Percentiles rank a stretch among this genome's conserved stretches.
Conservation (phyloP, 1,139 yeast genomes). For the Eremothecium sinecaudum region DNA sequence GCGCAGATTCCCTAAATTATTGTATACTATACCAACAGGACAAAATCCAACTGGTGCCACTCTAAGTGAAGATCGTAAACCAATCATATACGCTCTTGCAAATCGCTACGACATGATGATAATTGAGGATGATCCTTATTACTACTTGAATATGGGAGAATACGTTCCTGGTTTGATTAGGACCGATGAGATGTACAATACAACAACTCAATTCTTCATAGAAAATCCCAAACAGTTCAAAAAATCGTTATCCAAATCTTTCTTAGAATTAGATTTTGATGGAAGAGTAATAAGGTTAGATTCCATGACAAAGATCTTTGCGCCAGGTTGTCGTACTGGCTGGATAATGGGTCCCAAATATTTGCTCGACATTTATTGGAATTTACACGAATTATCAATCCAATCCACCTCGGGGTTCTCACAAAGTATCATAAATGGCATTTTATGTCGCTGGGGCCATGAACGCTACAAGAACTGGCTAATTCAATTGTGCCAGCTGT, state of each 20-base stretch:
- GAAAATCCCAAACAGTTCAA: slow-evolving; percentile 47
- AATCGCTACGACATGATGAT: slow-evolving; percentile 75
- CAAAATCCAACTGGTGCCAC: slow-evolving; percentile 95
- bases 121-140: slow-evolving; percentile 92
- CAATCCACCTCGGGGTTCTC: slow-evolving; percentile 81
- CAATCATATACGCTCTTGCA: slow-evolving; percentile 59
- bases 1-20: slow-evolving; percentile 62
- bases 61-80: slow-evolving; percentile 60
- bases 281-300: slow-evolving; percentile 89
- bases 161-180: slow-evolving; percentile 34
- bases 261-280: slow-evolving; percentile 67
- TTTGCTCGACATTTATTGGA: slow-evolving; percentile 56
- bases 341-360: slow-evolving; percentile 75
- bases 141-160: slow-evolving; percentile 77
- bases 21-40: slow-evolving; percentile 85
- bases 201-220: neutral
- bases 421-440: slow-evolving; percentile 56
- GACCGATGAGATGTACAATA: slow-evolving; percentile 5
- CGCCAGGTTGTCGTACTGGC: slow-evolving; percentile 87
- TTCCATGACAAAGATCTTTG: slow-evolving; percentile 84
- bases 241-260: slow-evolving; percentile 65
- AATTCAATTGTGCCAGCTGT: slow-evolving; percentile 71
- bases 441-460: slow-evolving; percentile 64
- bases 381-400: slow-evolving; percentile 73
- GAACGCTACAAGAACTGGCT: slow-evolving; percentile 79